Base-by-base conservation (phyloP, 2,329 filamentous ascomycete genomes). In the Colletotrichum caudatum region DNA sequence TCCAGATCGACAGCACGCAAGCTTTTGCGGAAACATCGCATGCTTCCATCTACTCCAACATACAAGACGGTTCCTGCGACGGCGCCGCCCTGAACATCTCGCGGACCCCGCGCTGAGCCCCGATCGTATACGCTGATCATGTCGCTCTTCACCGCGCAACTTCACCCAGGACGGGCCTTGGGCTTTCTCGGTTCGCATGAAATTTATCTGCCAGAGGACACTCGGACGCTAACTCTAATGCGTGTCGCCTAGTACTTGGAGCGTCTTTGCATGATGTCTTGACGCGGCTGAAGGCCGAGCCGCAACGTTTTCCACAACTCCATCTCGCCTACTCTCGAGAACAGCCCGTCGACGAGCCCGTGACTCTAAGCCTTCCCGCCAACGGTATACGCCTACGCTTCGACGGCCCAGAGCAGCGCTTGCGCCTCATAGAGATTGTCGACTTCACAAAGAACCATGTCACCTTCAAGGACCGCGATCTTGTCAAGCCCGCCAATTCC, bases 371-470 rank as follows among this genome's bases (percentile, higher is more conserved):
- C 23, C 88, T 99, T 5, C 93, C 95, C 1, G 88, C 90, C 4
- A 99, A 98, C 82, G 96, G 96, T 37, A 81, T 99, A 39, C 92
- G 95, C 16, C 84, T 99, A 64, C 94, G 94, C 53, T 99, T 99
- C 78, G 96, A 99, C 79, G 96, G 95, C 0, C 91, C 93, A 5
- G 95, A 98, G 77, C 96, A 99, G 81, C 90, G 95, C 46, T 84
- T 99, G 53, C 93, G 96, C 3, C 84, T 99, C 73, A 94, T 99
- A 76, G 96, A 99, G 81, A 90, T 98, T 9, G 82, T 94, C 65
- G 94, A 98, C 82, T 98, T 99, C 79, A 91, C 92, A 58, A 96
- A 94, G 80, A 94, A 91, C 73, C 89, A 91, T 73, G 89, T 98
- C 73, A 90, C 91, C 23, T 97, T 98, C 83, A 96, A 90, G 74